A percentile compares a stretch with the other conserved stretches of the same genome.
These are phyloP conservation scores for Aspergillus alliaceus DNA, from an alignment of 2,329 filamentous ascomycete genomes.

Conservation along the genomic window DNA sequence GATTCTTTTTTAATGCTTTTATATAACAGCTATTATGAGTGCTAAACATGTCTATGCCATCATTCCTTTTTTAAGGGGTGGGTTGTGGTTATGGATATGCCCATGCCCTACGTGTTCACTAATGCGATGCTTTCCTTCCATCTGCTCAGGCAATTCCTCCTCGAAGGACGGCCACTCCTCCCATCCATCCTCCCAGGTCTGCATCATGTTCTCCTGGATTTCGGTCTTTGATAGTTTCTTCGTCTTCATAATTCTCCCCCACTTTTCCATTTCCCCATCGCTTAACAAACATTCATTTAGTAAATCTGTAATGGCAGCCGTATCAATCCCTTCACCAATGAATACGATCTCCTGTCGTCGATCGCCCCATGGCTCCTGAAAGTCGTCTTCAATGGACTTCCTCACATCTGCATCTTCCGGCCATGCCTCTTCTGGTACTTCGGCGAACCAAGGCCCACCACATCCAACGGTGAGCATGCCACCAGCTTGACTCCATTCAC, in stretches of 20 bases:
- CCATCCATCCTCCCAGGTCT: slow-evolving; percentile 60
- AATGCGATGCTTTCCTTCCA: slow-evolving; percentile 26
- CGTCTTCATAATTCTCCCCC: slow-evolving; percentile 54
- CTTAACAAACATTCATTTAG: slow-evolving; percentile 63
- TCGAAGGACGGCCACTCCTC: slow-evolving; percentile 53
- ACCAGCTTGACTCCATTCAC: slow-evolving; percentile 48
- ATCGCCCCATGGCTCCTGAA: slow-evolving; percentile 62
- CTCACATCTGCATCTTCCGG: slow-evolving; percentile 50
- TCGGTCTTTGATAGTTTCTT: slow-evolving; percentile 34
- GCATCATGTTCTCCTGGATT: slow-evolving; percentile 49
- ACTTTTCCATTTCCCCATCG: slow-evolving; percentile 58
- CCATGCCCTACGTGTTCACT: slow-evolving; percentile 29
- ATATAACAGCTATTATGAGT: too few relatives aligned
- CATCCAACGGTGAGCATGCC: slow-evolving; percentile 45
- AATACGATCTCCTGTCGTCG: slow-evolving; percentile 71
- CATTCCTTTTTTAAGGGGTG: slow-evolving; percentile 1
- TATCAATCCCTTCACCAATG: slow-evolving; percentile 66
- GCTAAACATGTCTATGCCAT: neutral
- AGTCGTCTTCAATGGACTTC: slow-evolving; percentile 51
- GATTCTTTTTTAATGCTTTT: neutral
- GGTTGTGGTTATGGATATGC: slow-evolving; percentile 19
- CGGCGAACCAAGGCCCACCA: slow-evolving; percentile 58
- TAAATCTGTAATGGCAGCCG: slow-evolving; percentile 49
- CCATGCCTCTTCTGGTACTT: slow-evolving; percentile 54
- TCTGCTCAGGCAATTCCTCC: slow-evolving; percentile 22